A percentile compares a stretch with the other conserved stretches of the same genome.
Conservation (phyloP, 257 asterid species). For the Solanum sejunctum region DNA sequence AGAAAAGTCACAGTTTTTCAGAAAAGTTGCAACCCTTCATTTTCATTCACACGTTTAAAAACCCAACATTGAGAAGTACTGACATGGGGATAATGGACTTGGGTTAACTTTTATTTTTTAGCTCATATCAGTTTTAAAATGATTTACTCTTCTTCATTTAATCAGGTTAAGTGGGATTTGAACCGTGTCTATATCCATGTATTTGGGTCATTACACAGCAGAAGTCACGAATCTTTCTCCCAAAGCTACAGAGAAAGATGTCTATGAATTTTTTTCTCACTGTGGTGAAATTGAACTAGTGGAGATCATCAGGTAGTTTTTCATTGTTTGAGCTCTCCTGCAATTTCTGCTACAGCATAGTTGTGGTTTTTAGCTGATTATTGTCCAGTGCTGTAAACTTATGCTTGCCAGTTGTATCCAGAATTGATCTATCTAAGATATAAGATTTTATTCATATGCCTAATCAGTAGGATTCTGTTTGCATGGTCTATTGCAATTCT, state of each 20-base stretch:
- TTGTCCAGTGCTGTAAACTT: neutral
- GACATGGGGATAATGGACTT: neutral
- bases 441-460: neutral
- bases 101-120: neutral
- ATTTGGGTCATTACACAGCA: slow-evolving; percentile 20
- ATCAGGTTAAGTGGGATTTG: neutral
- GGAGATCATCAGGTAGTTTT: slow-evolving; percentile 32
- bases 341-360: neutral
- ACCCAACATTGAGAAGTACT: neutral
- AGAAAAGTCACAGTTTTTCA: too few relatives aligned
- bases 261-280: slow-evolving; percentile 39
- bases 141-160: neutral
- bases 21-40: too few relatives aligned
- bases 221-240: slow-evolving; percentile 54
- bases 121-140: neutral
- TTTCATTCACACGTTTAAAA: too few relatives aligned
- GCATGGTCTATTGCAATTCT: neutral
- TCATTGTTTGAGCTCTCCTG: neutral
- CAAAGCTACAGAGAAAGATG: slow-evolving; percentile 27
- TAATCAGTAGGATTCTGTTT: neutral
- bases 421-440: neutral
- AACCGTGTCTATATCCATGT: slow-evolving; percentile 11
- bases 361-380: neutral
- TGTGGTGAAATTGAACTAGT: slow-evolving; percentile 41
- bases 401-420: neutral